Evolutionary conservation across 768 basidiomycete species (phyloP), one percentile per base, ranked within the genome.

Genomic region (Mycena belliarum): DNA sequence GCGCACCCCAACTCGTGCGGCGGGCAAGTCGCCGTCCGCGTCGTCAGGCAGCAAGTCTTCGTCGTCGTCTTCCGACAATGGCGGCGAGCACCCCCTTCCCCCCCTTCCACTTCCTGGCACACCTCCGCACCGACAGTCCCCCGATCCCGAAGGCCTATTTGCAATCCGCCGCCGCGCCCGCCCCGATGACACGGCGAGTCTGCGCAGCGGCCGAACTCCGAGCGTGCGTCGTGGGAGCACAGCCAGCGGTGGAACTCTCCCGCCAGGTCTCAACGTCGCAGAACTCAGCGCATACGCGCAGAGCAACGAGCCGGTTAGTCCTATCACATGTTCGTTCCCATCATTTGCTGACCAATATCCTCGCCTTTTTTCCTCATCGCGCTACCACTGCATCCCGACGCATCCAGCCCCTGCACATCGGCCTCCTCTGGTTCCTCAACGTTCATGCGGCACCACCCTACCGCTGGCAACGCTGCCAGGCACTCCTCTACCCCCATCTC

Each of bases 351-450:
- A 49, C 14, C 49, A 56, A 65, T 60, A 64, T 63, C 44, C 56
- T 49, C 21, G 66, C 47, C 65, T 66, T 64, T 49, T 65, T n/a
- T 67, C 28, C n/a, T n/a, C n/a, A n/a, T 43, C 28, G 10, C n/a
- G 23, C 21, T 20, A 21, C 32, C 16, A 28, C 29, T 52, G 20
- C 23, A 11, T 20, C 6, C 21, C 40, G 18, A 20, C 40, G n/a
- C 10, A 24, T 25, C 14, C 49, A 96, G 95, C 93, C 94, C 5
- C 76, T 92, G 14, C 87, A 91, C 55, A 89, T 92, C 38, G 95
- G 95, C 15, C 76, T 86, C 15, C 73, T 97, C 1, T 96, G 92
- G 88, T 97, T 94, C 68, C 83, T 97, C 52, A 96, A 97, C 55
- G 95, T 96, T 0, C 95, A 97, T 66, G 87, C 89, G 0, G 68